These are phyloP conservation scores for Oryza meyeriana DNA, from an alignment of 176 grass and related monocot genomes.

Conservation along the genomic window DNA sequence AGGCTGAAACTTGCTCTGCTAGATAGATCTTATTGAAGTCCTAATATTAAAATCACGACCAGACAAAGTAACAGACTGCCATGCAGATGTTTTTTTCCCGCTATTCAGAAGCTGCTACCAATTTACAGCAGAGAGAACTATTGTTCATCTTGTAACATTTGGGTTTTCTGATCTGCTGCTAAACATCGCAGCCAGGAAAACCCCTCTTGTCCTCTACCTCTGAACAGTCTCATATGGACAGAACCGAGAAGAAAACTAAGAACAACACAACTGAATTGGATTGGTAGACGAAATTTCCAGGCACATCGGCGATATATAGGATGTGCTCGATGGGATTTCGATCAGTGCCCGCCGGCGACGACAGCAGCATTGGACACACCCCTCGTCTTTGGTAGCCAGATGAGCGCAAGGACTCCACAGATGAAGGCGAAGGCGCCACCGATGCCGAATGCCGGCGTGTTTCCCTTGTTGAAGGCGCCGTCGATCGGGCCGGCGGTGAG, in stretches of 20 bases:
- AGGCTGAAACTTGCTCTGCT: no score
- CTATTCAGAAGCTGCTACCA: neutral
- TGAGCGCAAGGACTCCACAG: constrained; percentile 25
- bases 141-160: neutral
- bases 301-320: neutral
- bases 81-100: neutral
- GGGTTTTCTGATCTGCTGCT: neutral
- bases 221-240: neutral
- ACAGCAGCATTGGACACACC: constrained; percentile 17
- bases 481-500: constrained; percentile 42
- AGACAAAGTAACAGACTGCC: no score
- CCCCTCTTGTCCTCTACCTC: neutral
- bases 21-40: no score
- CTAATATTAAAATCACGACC: no score
- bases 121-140: neutral
- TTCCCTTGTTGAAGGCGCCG: constrained; percentile 43
- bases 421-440: constrained; percentile 41
- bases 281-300: neutral
- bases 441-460: constrained; percentile 47
- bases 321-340: neutral
- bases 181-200: constrained; percentile 9
- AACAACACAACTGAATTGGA: neutral
- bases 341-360: constrained; percentile 40
- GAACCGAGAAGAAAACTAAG: neutral
- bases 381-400: constrained; percentile 39